Base-by-base conservation (phyloP, 257 asterid genomes). In the Primulina eburnea region DNA sequence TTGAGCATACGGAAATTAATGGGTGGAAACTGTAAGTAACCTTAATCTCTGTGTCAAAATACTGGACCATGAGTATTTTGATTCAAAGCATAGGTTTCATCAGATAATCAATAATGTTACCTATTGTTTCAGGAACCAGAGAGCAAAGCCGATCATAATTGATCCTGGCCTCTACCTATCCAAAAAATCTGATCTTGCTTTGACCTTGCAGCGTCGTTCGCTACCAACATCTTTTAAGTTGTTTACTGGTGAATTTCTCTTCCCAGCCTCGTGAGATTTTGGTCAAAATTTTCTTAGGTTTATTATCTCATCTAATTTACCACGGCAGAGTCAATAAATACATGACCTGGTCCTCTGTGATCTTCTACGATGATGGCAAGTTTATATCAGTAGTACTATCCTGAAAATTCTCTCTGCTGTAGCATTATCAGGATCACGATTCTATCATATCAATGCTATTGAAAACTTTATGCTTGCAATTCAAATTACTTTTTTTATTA, bases 91-190 rank as follows among this genome's bases (percentile, higher is more conserved):
- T 20, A 35, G 33, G 70, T 60, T 24, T 67, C 52, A 53, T 73
- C 6, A 17, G 21, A 61, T 66, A 56, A 16, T 53, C 5, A 53
- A 62, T 50, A 62, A 14, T 77, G 64, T 37, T n/a, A 55, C 43
- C 72, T 60, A 55, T 74, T 55, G 75, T 75, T 69, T 74, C 85
- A 94, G 99, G 85, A 89, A 88, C 73, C 98, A 94, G 81, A 84
- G 99, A 81, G 99, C 93, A 76, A 91, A 84, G 78, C 95, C 97
- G 29, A 91, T 94, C 62, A 86, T 94, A 69, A 77, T 91, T 55
- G 99, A 94, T 80, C 99, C 97, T 18, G 97, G 97, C 70, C 95
- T 94, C 7, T 94, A 94, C 82, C 82, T 94, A 76, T 84, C 96
- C 6, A 94, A 85, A 79, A 94, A 94, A 83, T 88, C 98, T 14